These are phyloP conservation scores for Phytophthora idaei DNA, from an alignment of 352 stramenopile species.

Conservation along the genomic window DNA sequence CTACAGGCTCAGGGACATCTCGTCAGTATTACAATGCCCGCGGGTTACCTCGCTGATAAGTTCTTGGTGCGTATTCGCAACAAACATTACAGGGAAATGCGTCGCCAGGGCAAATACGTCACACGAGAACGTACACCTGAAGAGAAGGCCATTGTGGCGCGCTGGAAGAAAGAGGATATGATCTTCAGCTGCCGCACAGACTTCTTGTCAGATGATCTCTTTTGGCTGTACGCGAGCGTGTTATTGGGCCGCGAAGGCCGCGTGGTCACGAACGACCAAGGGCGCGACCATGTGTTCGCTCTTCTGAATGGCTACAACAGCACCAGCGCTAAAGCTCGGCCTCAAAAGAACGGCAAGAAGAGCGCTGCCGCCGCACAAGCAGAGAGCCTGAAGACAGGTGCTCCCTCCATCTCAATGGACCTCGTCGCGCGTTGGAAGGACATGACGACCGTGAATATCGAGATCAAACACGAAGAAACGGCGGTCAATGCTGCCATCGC, in stretches of 20 bases:
- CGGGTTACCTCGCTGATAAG: constrained; percentile 65
- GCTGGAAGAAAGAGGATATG: constrained; percentile 77
- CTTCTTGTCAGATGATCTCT: constrained; percentile 95
- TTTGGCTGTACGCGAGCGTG: constrained; percentile 97
- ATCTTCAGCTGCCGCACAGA: constrained; percentile 91
- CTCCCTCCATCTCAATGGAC: constrained; percentile 61
- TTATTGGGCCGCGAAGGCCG: constrained; percentile 64
- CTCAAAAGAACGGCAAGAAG: constrained; percentile 29
- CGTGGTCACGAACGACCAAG: constrained; percentile 98
- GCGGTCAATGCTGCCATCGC: constrained; percentile 9
- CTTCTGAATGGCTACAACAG: constrained; percentile 53
- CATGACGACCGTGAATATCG: constrained; percentile 71
- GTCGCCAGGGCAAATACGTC: constrained; percentile 53
- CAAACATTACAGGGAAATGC: constrained; percentile 50
- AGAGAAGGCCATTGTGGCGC: constrained; percentile 66
- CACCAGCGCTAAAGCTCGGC: constrained; percentile 13
- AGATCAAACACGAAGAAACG: constrained; percentile 71
- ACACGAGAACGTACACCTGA: constrained; percentile 52
- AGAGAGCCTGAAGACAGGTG: constrained; percentile 1
- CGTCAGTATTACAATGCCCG: constrained; percentile 81
- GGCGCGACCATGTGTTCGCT: constrained; percentile 94
- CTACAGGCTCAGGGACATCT: constrained; percentile 80
- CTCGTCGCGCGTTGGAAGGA: constrained; percentile 78
- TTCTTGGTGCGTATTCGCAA: constrained; percentile 69
- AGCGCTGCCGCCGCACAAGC: constrained; percentile 10